Percentiles rank a stretch among this genome's conserved stretches.
Evolutionary conservation across 805 yeast genomes (phyloP).

Genomic region (Candida rishiriensis): DNA sequence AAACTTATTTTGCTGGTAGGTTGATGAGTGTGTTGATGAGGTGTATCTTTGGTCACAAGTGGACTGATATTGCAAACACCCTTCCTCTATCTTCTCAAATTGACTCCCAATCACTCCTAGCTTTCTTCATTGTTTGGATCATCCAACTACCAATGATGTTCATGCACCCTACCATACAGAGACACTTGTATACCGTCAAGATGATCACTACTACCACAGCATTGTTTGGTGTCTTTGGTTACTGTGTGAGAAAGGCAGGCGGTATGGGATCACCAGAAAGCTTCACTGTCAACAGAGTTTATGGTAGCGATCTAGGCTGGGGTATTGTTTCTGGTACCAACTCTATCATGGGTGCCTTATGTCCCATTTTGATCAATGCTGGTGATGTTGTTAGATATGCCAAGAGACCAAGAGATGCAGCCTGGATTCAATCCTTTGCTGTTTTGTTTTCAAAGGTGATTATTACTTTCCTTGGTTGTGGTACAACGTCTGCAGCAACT

Average conservation of each 20-base stretch:
- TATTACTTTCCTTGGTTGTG: conserved; percentile 11
- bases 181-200: conserved; percentile 10
- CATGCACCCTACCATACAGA: conserved; percentile 8
- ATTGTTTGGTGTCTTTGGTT: conserved; percentile 8
- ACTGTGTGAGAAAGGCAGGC: conserved; percentile 9
- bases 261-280: conserved; percentile 10
- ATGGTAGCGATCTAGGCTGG: conserved; percentile 4
- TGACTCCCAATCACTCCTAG: conserved; percentile 5
- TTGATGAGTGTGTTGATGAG: conserved; percentile 26
- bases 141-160: conserved; percentile 16
- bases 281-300: neutral
- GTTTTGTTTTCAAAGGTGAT: conserved; percentile 7
- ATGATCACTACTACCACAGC: conserved; percentile 8
- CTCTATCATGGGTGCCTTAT: conserved; percentile 13
- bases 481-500: conserved; percentile 7
- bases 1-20: conserved; percentile 32
- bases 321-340: conserved; percentile 9
- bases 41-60: conserved; percentile 13
- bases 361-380: conserved; percentile 12
- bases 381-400: conserved; percentile 14
- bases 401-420: conserved; percentile 6
- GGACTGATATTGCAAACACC: conserved; percentile 10
- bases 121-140: conserved; percentile 14
- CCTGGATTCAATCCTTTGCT: conserved; percentile 9
- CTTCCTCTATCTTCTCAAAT: conserved; percentile 11